Percentiles rank a stretch among this genome's conserved stretches.
These are phyloP conservation scores for Fonsecaea erecta DNA, from an alignment of 2,329 filamentous ascomycete species.

Conservation along the genomic window DNA sequence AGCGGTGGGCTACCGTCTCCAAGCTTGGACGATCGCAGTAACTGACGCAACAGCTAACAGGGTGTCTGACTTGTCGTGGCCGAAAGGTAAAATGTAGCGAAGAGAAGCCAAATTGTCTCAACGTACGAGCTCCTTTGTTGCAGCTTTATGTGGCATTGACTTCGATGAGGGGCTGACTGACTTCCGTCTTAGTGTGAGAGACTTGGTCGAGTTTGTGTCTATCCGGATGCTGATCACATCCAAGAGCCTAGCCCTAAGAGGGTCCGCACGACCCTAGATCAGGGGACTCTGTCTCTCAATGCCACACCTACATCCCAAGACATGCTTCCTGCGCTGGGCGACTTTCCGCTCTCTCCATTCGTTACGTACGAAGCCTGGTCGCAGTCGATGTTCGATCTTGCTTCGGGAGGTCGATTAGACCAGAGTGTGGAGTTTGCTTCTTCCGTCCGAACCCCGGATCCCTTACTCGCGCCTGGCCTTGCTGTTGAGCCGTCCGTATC, in stretches of 20 bases:
- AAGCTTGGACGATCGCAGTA: not conserved
- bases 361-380: constrained; percentile 1
- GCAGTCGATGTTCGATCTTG: not conserved
- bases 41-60: not conserved
- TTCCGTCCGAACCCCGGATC: not conserved
- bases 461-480: not conserved
- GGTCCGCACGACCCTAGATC: not conserved
- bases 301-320: not conserved
- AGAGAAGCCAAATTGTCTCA: constrained; percentile 18
- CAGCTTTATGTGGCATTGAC: too few species aligned
- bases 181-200: constrained; percentile 3
- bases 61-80: constrained; percentile 24
- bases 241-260: not conserved
- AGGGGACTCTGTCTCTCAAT: not conserved
- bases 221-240: not conserved
- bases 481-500: not conserved
- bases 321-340: not conserved
- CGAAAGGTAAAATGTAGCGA: constrained; percentile 27
- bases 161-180: constrained; percentile 1
- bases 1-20: not conserved
- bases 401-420: not conserved
- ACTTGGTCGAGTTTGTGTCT: constrained; percentile 11
- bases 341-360: not conserved
- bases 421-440: not conserved
- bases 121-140: not conserved